These are phyloP conservation scores for Botryosphaeria dothidea DNA, from an alignment of 2,329 filamentous ascomycete species.

Conservation along the genomic window DNA sequence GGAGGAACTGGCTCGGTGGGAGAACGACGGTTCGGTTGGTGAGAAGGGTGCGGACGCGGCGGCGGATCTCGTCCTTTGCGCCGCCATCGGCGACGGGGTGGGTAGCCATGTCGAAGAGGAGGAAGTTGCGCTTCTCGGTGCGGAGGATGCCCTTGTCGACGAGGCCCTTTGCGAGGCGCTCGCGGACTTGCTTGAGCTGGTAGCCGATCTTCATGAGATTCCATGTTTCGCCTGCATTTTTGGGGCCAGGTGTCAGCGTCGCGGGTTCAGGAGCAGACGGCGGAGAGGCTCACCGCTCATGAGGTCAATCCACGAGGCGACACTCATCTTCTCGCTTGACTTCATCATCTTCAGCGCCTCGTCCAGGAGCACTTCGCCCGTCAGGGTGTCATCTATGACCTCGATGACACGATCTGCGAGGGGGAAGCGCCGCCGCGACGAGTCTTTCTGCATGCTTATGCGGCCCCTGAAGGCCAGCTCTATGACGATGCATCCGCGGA, in stretches of 20 bases:
- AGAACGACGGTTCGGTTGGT: conserved; percentile 94
- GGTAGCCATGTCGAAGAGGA: conserved; percentile 99
- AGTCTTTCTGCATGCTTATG: conserved; percentile 98
- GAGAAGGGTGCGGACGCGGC: conserved; percentile 87
- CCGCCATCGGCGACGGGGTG: conserved; percentile 95
- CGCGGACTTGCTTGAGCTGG: conserved; percentile 97
- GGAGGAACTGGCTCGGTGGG: conserved; percentile 81
- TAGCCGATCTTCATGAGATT: conserved; percentile 99
- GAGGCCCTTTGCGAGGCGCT: conserved; percentile 93
- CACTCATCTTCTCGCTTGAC: conserved; percentile 99
- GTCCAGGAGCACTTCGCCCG: conserved; percentile 94
- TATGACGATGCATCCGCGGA: conserved; percentile 96
- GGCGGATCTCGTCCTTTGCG: conserved; percentile 95
- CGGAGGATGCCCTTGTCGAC: conserved; percentile 98
- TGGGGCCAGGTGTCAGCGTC: conserved; percentile 25
- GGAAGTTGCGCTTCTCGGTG: conserved; percentile 98
- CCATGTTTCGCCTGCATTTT: conserved; percentile 84
- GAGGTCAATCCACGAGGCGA: conserved; percentile 97
- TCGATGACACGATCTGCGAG: conserved; percentile 93
- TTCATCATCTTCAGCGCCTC: conserved; percentile 99
- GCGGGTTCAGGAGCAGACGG: background rate
- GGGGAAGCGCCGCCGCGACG: conserved; percentile 85
- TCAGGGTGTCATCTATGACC: conserved; percentile 94
- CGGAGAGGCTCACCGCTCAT: conserved; percentile 79
- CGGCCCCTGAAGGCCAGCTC: conserved; percentile 94